Base-by-base conservation (phyloP, 2,329 filamentous ascomycete species). In the Fusarium pininemorale region DNA sequence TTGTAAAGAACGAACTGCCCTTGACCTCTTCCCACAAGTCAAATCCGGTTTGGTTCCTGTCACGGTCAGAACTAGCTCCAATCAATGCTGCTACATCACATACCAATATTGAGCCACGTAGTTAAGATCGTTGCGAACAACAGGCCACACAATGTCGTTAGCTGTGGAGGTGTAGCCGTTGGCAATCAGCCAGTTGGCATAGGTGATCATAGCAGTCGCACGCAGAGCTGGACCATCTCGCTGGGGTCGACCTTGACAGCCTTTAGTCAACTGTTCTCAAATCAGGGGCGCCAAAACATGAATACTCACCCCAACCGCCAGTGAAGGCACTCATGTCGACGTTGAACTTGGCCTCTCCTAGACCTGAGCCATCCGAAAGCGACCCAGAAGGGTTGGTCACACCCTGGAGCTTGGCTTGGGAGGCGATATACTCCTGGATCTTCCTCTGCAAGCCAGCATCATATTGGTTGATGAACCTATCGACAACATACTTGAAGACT, bases 11-110 rank as follows among this genome's bases (percentile, higher is more conserved):
- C 1, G 93, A 95, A 28, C 89, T 91, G 45, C 93, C 92, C 30
- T 86, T 84, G 20, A 95, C 89, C 80, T 96, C 94, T 80, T 96
- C 94, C 94, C 94, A 96, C 7, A 97, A 87, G 80, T 97, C 94
- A 77, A 90, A 96, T 11, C 88, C 88, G 1, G 87, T 89, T 72
- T 85, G 81, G 78, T 89, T 90, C 87, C 84, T 86, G 11, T 4
- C 7, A 1, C 14, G 12, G 20, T 75, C 35, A 70, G 68, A 38
- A 35, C 26, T 35, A 24, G 24, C 30, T 41, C 18, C 12, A 15
- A 14, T 24, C 6, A 32, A 35, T 12, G 24, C 30, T 38, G 18
- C 24, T 20, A 24, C 1, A 16, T 22, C 5, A 63, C 81, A 69
- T 60, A 85, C 90, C 92, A 94, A 83, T 94, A 93, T 78, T 94